Conservation (phyloP, 2,329 filamentous ascomycete genomes). For the Calonectria crousiana region DNA sequence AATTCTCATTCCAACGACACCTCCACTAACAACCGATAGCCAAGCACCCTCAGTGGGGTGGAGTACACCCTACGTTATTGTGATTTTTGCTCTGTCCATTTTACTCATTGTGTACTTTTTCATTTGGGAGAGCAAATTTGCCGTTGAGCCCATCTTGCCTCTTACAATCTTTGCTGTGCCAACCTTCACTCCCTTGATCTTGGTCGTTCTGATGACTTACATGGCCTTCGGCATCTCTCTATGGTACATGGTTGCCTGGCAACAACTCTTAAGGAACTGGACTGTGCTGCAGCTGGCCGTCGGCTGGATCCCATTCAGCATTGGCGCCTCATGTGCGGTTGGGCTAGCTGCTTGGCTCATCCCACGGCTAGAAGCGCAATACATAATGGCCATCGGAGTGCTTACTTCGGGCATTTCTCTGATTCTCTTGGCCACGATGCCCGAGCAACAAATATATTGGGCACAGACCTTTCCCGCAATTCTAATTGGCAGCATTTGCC, state of each 20-base stretch:
- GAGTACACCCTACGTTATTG: conserved; percentile 56
- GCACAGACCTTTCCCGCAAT: conserved; percentile 55
- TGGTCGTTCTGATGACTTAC: conserved; percentile 59
- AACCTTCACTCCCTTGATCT: conserved; percentile 56
- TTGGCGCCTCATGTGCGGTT: conserved; percentile 49
- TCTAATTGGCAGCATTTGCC: conserved; percentile 51
- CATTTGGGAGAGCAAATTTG: conserved; percentile 56
- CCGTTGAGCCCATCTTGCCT: conserved; percentile 59
- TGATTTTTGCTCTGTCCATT: conserved; percentile 52
- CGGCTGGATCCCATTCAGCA: conserved; percentile 54
- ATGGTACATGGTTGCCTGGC: conserved; percentile 62
- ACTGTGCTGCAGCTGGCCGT: conserved; percentile 51
- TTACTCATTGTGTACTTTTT: conserved; percentile 47
- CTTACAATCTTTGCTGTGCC: conserved; percentile 58
- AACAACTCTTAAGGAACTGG: conserved; percentile 56
- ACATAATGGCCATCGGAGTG: conserved; percentile 60
- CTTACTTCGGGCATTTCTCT: not conserved
- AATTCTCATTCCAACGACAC: not conserved
- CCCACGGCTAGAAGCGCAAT: conserved; percentile 59
- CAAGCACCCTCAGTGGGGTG: conserved; percentile 60
- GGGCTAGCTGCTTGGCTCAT: conserved; percentile 58
- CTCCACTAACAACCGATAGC: conserved; percentile 12
- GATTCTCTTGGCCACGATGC: conserved; percentile 54
- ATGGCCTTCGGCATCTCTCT: conserved; percentile 61
- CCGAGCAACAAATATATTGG: conserved; percentile 56